Evolutionary conservation across 2,329 filamentous ascomycete species (phyloP).

Genomic region (Venturia effusa): DNA sequence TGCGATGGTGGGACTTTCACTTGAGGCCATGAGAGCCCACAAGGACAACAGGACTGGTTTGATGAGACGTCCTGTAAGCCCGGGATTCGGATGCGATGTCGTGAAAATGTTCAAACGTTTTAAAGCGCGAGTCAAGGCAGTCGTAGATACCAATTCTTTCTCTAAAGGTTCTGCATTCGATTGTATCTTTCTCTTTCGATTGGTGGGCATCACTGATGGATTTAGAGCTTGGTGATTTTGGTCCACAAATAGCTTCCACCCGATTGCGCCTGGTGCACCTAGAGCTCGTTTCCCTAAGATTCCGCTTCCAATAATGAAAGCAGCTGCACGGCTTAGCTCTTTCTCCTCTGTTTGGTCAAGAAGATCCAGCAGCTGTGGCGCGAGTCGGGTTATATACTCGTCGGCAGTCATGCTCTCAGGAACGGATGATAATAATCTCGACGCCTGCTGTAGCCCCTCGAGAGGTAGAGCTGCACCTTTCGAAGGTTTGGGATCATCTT

Average conservation of each 20-base stretch:
- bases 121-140: conserved; percentile 41
- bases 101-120: conserved; percentile 45
- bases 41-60: conserved; percentile 48
- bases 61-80: conserved; percentile 51
- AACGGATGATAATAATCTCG: conserved; percentile 49
- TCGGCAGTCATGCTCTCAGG: conserved; percentile 44
- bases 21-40: conserved; percentile 45
- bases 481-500: conserved; percentile 17
- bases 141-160: conserved; percentile 35
- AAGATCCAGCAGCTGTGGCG: conserved; percentile 49
- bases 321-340: conserved; percentile 48
- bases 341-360: conserved; percentile 50
- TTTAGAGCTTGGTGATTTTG: conserved; percentile 46
- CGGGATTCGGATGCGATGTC: conserved; percentile 55
- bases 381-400: conserved; percentile 49
- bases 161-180: conserved; percentile 31
- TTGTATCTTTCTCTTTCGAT: conserved; percentile 23
- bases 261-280: conserved; percentile 50
- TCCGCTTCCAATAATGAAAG: conserved; percentile 55
- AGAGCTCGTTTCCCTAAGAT: conserved; percentile 53
- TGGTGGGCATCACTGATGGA: conserved; percentile 21
- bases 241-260: conserved; percentile 52
- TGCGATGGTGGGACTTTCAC: conserved; percentile 23
- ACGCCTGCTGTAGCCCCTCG: conserved; percentile 54
- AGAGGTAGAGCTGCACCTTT: conserved; percentile 53